phyloP scores from a whole-genome alignment of 768 basidiomycete genomes.

The Boletus subparvulus region DNA sequence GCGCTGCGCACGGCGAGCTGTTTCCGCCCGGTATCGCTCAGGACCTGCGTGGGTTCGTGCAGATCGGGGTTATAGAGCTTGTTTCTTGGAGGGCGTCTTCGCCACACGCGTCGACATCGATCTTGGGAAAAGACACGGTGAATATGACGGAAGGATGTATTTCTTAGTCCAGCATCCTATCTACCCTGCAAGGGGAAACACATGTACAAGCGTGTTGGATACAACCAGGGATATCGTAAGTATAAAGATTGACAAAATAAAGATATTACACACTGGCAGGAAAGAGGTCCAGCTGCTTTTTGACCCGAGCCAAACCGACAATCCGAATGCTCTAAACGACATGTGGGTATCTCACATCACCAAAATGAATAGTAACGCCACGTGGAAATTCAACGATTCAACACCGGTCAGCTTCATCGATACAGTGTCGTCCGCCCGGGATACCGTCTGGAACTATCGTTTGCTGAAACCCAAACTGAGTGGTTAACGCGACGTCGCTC shows the following conservation, averaged over 20 bases:
- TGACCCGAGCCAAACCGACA: neutral
- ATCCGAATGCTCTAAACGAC: neutral
- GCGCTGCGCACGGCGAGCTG: constrained; percentile 67
- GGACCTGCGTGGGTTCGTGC: constrained; percentile 67
- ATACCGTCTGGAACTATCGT: neutral
- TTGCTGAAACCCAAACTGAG: no score
- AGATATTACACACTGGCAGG: neutral
- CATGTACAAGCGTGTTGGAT: no score
- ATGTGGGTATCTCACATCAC: neutral
- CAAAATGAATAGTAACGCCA: neutral
- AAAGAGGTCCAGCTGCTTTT: neutral
- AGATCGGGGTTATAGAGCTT: constrained; percentile 85
- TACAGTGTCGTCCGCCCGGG: no score
- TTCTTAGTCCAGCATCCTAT: constrained; percentile 1
- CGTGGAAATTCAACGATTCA: neutral
- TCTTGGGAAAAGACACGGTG: constrained; percentile 77
- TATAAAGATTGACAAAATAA: no score
- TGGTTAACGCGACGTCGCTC: no score
- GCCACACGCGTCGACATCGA: constrained; percentile 91
- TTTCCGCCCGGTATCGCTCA: constrained; percentile 76
- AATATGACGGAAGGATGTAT: neutral
- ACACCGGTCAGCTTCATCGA: neutral
- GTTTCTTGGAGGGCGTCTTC: constrained; percentile 84
- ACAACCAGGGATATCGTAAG: no score
- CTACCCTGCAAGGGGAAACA: no score